Evolutionary conservation across 257 asterid species (phyloP).

Genomic region (Solanum corneliomulleri): DNA sequence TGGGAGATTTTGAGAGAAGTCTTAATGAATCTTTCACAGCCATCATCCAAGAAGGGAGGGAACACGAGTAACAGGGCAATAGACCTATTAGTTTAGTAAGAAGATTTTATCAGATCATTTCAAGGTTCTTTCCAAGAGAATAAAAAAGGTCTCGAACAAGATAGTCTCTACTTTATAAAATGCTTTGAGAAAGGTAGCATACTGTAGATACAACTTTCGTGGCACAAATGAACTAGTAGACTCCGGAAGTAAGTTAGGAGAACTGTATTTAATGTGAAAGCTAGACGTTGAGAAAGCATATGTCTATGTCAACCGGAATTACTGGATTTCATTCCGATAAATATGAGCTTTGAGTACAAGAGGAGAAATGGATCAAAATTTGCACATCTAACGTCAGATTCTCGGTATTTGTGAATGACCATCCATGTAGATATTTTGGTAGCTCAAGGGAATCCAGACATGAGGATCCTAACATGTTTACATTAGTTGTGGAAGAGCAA

Average conservation of each 20-base stretch:
- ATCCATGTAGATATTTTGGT: not conserved
- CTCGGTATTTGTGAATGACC: not conserved
- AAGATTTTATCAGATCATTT: not conserved
- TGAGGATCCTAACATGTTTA: not conserved
- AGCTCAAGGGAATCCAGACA: not conserved
- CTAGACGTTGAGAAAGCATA: not conserved
- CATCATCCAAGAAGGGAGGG: not conserved
- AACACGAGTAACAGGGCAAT: not conserved
- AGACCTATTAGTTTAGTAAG: not conserved
- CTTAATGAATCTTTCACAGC: not conserved
- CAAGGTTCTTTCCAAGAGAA: not conserved
- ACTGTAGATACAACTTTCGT: not conserved
- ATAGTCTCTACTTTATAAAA: not conserved
- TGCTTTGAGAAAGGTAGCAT: not conserved
- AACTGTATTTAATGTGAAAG: not conserved
- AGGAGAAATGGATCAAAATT: not conserved
- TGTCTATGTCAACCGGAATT: not conserved
- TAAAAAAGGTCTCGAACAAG: not conserved
- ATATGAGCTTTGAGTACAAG: not conserved
- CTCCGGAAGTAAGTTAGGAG: not conserved
- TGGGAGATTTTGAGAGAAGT: not conserved
- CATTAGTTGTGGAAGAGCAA: not conserved
- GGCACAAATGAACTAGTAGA: not conserved
- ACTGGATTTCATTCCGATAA: not conserved
- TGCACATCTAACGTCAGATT: not conserved